These are phyloP conservation scores for Pythium volutum DNA, from an alignment of 352 stramenopile species.

Conservation along the genomic window DNA sequence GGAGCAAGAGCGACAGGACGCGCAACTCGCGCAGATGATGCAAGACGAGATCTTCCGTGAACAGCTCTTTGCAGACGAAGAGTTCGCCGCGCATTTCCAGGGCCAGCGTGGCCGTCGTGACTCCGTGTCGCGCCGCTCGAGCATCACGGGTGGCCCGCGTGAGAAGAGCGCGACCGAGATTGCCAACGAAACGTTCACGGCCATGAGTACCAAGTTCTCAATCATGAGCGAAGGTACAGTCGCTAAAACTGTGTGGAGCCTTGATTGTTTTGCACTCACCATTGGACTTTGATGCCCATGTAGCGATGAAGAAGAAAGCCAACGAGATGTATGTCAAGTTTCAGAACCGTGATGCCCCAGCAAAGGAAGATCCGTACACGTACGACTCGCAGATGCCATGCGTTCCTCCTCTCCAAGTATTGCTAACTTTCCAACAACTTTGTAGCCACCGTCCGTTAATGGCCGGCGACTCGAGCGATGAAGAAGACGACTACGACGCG, in stretches of 20 bases:
- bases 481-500: constrained; percentile 46
- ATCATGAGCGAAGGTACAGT: constrained; percentile 73
- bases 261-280: background rate
- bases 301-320: constrained; percentile 79
- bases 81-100: constrained; percentile 74
- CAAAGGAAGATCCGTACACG: constrained; percentile 61
- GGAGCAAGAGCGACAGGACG: constrained; percentile 71
- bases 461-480: constrained; percentile 62
- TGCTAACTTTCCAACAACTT: too few species aligned
- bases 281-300: background rate
- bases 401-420: too few species aligned
- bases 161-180: constrained; percentile 75
- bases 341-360: constrained; percentile 57
- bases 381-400: too few species aligned
- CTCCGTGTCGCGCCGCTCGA: constrained; percentile 19
- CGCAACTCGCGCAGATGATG: constrained; percentile 71
- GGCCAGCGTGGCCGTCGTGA: constrained; percentile 18
- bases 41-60: constrained; percentile 84
- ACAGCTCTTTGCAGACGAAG: constrained; percentile 61
- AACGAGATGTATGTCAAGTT: constrained; percentile 83
- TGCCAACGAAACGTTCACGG: constrained; percentile 64
- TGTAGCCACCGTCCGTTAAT: constrained; percentile 70
- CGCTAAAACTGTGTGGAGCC: background rate
- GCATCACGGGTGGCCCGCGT: constrained; percentile 18
- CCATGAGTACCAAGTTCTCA: constrained; percentile 68